A percentile compares a stretch with the other conserved stretches of the same genome.
Evolutionary conservation across 2,329 filamentous ascomycete genomes (phyloP).

Genomic region (Exophiala xenobiotica): DNA sequence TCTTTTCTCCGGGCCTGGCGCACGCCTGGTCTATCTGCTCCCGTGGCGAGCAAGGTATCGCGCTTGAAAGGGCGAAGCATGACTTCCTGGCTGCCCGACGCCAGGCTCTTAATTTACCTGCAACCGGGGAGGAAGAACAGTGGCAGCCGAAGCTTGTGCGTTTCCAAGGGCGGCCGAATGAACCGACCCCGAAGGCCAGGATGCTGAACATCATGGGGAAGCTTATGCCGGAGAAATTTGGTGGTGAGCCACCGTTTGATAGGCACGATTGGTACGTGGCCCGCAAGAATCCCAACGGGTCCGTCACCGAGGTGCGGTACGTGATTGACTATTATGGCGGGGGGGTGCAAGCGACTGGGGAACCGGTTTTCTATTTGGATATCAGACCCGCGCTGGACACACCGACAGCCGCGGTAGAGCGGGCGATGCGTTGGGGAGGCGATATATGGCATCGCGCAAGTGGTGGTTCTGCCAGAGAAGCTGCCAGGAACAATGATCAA

Average conservation of each 20-base stretch:
- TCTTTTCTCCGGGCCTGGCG: constrained; percentile 72
- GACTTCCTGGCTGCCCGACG: constrained; percentile 41
- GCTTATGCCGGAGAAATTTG: constrained; percentile 77
- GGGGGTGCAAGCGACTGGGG: constrained; percentile 75
- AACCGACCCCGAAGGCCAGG: constrained; percentile 86
- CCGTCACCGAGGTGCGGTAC: constrained; percentile 78
- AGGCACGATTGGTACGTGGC: constrained; percentile 96
- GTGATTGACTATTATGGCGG: constrained; percentile 96
- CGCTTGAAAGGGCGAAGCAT: constrained; percentile 52
- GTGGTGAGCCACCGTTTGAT: constrained; percentile 85
- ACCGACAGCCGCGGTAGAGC: constrained; percentile 75
- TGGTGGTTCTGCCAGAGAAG: constrained; percentile 63
- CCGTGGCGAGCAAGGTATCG: constrained; percentile 67
- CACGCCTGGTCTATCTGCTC: constrained; percentile 72
- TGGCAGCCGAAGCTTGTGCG: constrained; percentile 70
- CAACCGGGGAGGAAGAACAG: constrained; percentile 29
- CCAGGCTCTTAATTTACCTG: constrained; percentile 27
- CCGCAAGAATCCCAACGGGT: constrained; percentile 63
- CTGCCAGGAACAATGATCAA: constrained; percentile 8
- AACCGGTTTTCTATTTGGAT: constrained; percentile 94
- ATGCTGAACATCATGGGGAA: constrained; percentile 78
- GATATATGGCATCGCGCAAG: constrained; percentile 92
- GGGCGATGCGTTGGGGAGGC: constrained; percentile 82
- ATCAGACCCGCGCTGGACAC: constrained; percentile 85
- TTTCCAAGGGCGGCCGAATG: constrained; percentile 85